phyloP scores from a whole-genome alignment of 306 rosid species.

The Hippophae gyantsensis region DNA sequence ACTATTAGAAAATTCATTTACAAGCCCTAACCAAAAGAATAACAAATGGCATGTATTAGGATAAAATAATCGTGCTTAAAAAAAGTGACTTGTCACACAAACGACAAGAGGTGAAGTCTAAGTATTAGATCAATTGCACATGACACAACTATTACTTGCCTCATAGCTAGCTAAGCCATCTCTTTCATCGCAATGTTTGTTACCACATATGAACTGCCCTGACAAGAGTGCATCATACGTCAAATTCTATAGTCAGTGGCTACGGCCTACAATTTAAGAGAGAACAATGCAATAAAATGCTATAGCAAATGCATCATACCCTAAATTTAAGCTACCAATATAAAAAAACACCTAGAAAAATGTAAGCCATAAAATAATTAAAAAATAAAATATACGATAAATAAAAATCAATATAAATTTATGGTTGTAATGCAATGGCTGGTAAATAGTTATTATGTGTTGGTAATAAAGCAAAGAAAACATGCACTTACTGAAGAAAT shows the following conservation, averaged over 20 bases:
- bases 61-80: background rate
- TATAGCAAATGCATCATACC: no score
- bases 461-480: no score
- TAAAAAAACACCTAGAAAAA: background rate
- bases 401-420: no score
- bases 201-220: constrained; percentile 89
- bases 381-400: background rate
- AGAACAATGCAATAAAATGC: no score
- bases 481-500: no score
- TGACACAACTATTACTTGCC: constrained; percentile 27
- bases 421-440: no score
- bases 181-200: constrained; percentile 69
- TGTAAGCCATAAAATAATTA: no score
- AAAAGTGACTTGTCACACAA: background rate
- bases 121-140: background rate
- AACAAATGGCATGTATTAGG: no score
- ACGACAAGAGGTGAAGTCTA: background rate
- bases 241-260: constrained; percentile 17
- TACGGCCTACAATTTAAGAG: background rate
- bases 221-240: constrained; percentile 29
- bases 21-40: no score
- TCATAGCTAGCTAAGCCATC: constrained; percentile 78
- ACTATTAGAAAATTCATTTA: no score
- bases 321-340: no score
- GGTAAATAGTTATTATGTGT: no score